A percentile compares a stretch with the other conserved stretches of the same genome.
These are phyloP conservation scores for Xylariales sp. DNA, from an alignment of 2,329 filamentous ascomycete species.

Conservation along the genomic window DNA sequence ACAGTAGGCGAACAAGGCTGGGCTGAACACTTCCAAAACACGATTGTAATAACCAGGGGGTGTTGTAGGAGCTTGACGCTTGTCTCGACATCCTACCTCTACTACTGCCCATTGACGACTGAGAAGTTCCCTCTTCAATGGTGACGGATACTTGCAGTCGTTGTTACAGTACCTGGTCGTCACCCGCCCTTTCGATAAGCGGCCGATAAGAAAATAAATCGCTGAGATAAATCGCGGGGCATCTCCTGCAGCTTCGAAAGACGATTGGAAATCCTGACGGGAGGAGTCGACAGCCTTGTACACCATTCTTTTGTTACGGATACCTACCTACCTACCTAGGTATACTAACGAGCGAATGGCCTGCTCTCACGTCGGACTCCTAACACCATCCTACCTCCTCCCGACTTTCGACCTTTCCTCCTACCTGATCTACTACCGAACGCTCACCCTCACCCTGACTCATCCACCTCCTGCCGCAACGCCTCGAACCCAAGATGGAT, in stretches of 20 bases:
- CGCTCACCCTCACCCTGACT: slow-evolving; percentile 8
- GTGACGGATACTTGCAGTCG: background rate
- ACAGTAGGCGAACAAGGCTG: too few relatives aligned
- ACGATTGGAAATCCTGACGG: background rate
- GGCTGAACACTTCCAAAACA: too few relatives aligned
- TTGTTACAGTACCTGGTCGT: too few relatives aligned
- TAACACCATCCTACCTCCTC: slow-evolving; percentile 16
- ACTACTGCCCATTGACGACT: too few relatives aligned
- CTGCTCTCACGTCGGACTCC: slow-evolving; percentile 14
- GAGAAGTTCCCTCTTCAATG: too few relatives aligned
- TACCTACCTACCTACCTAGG: background rate
- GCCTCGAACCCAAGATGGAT: too few relatives aligned
- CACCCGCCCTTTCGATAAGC: slow-evolving; percentile 5
- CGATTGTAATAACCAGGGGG: too few relatives aligned
- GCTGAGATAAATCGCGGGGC: slow-evolving; percentile 7
- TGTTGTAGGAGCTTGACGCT: too few relatives aligned
- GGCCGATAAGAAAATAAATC: slow-evolving; percentile 1
- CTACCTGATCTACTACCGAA: slow-evolving; percentile 8
- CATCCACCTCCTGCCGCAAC: slow-evolving; percentile 2
- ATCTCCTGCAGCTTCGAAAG: background rate
- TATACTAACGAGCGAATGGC: too few relatives aligned
- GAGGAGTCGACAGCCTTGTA: background rate
- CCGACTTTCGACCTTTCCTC: slow-evolving; percentile 16
- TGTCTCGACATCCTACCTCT: too few relatives aligned
- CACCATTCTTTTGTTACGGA: background rate